Base-by-base conservation (phyloP, 1,284 basidiomycete species). In the Sphaerobolus stellatus region DNA sequence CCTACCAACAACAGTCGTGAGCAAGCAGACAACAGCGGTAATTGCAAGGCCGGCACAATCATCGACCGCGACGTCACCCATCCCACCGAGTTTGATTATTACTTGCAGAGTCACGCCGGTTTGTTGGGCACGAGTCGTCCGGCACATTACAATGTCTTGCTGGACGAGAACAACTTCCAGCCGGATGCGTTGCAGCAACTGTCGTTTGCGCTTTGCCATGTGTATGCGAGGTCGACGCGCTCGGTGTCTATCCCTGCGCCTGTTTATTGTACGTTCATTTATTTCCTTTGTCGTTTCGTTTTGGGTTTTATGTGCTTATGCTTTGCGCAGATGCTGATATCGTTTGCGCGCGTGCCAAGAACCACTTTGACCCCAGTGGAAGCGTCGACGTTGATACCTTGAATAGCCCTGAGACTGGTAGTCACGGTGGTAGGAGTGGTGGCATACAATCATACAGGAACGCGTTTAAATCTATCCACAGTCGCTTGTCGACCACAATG, bases 171-270 rank as follows among this genome's bases (percentile, higher is more conserved):
- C 59, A 72, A 54, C 20, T 54, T 54, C 38, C 29, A 45, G 2
- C 75, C 86, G 16, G 88, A 90, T 63, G 75, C 78, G 34, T 64
- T 90, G 13, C 88, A 90, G 59, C 77, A 81, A 2, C 67, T 92
- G 2, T 83, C 88, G 0, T 92, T 88, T 59, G 82, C 88, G 1
- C 70, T 92, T 0, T 91, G 88, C 64, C 90, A 91, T 61, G 85
- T 91, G 8, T 93, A 92, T 63, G 88, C 89, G 0, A 79, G 90
- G 3, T 84, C 87, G 11, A 92, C 90, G 1, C 82, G 91, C 34
- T 89, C 89, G 0, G 90, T 93, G 1, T 91, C 89, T 0, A 89
- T 92, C 53, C 88, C 89, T 0, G 90, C 90, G 0, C 90, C 90
- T 0, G 88, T 91, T 0, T 92, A 91, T 61, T 92, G 89, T 90